Evolutionary conservation across 805 yeast species (phyloP), one percentile per base, ranked within the genome.

Genomic region (Myxozyma vanderwaltii): DNA sequence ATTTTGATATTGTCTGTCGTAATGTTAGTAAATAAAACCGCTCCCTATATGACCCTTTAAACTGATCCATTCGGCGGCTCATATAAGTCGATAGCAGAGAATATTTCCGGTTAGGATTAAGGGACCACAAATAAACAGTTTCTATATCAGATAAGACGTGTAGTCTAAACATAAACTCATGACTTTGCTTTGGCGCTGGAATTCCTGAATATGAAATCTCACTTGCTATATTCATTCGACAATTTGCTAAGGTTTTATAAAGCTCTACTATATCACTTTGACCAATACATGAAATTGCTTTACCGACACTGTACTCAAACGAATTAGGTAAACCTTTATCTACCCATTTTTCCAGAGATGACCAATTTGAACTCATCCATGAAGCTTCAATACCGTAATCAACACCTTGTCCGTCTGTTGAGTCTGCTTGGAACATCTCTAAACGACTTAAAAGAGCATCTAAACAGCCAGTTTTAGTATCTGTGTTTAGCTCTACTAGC

Each of bases 371-470:
- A 1, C 84, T 77, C 24, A 83, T 77, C 67, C 89, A 82, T 0
- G 96, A 82, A 0, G 96, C 86, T 59, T 87, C 88, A 1, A 90
- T 72, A 0, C 91, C 97, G 46, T 86, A 79, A 58, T 80, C 74
- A 2, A 85, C 73, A 86, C 89, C 85, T 2, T 82, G 86, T 23
- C 77, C 73, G n/a, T 58, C 57, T 1, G 63, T 24, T 4, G 13
- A 29, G 23, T 36, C 44, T 4, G 63, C 48, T 1, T 41, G 76
- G 62, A 72, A 63, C 2, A 70, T 69, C 4, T 80, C 75, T 23
- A 89, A 74, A 40, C 81, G 80, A 1, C 80, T 72, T 1, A 86
- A 73, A 1, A 85, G 81, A 58, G 65, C 31, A 21, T 54, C 65
- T 61, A 21, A 8, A 17, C 31, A 15, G 19, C 19, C 2, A 39